Base-by-base conservation (phyloP, 176 grass and related monocot species). In the Olyra latifolia region DNA sequence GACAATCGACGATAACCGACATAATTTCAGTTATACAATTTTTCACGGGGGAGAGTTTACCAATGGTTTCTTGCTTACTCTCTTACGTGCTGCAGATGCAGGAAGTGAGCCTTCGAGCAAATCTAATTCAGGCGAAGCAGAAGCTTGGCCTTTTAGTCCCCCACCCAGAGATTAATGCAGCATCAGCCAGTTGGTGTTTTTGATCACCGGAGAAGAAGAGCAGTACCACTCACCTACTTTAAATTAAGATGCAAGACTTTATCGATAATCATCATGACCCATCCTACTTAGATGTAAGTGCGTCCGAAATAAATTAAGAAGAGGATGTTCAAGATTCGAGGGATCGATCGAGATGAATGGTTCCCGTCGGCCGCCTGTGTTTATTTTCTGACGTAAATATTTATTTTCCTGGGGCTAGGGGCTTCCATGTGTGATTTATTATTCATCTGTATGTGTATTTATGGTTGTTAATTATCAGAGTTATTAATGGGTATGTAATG, bases 81-180 rank as follows among this genome's bases (percentile, higher is more conserved):
- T 70, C 24, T 29, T 16, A 29, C 55, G 39, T 30, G 22, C 27
- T 76, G 65, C 90, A 95, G 95, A 91, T 87, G 77, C 81, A 84
- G 50, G 92, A 98, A 79, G 40, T 67, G 87, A 98, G 95, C 86
- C 83, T 98, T 53, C 82, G 92, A 66, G 59, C 92, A 19, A 84
- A 89, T 50, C 47, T 98, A 32, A 73, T 95, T 71, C 95, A 98
- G 84, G 90, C 84, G 10, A 85, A 70, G 66, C 77, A 89, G 22
- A 88, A 62, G 76, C 14, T 74, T 41, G 66, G 76, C 24, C 28
- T 52, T 62, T 44, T 64, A 24, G 41, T 38, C 20, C 60, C 27
- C 28, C 19, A 44, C 1, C 30, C 62, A n/a, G 35, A 58, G 20
- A 5, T 22, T 57, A 35, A 35, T 2, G 74, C 69, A 70, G 30